A percentile compares a stretch with the other conserved stretches of the same genome.
Conservation (phyloP, 441 rosid genomes). For the Daphne laureola region DNA sequence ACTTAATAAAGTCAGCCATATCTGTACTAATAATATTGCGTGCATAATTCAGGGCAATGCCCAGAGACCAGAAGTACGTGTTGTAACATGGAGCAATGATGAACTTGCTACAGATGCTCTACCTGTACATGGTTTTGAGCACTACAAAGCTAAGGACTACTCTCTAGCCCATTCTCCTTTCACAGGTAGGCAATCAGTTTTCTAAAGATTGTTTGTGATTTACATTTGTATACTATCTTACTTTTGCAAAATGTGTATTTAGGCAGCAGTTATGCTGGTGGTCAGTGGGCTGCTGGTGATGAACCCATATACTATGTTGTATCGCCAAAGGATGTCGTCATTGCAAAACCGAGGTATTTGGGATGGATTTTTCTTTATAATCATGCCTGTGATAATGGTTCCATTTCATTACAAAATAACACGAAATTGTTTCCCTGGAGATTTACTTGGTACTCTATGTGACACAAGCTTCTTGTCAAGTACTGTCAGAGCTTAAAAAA, state of each 20-base stretch:
- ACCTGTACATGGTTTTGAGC: conserved; percentile 97
- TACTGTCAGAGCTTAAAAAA: neutral
- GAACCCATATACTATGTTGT: conserved; percentile 91
- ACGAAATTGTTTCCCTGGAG: neutral
- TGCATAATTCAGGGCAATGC: conserved; percentile 74
- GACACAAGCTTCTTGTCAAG: conserved; percentile 1
- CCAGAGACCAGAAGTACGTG: conserved; percentile 91
- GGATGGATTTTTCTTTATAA: conserved; percentile 10
- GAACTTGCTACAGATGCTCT: conserved; percentile 97
- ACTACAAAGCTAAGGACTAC: conserved; percentile 96
- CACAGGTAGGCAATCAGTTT: conserved; percentile 53
- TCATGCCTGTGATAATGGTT: conserved; percentile 1
- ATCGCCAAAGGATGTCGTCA: conserved; percentile 98
- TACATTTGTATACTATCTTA: conserved; percentile 18
- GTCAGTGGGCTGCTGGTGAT: conserved; percentile 99
- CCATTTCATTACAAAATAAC: neutral
- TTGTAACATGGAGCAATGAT: conserved; percentile 92
- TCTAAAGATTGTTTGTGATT: conserved; percentile 18
- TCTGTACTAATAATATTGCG: conserved; percentile 15
- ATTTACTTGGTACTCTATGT: conserved; percentile 10
- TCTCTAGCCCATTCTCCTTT: conserved; percentile 96
- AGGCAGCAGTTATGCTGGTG: conserved; percentile 99
- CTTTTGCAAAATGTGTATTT: conserved; percentile 20
- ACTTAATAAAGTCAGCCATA: neutral
- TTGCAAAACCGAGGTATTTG: conserved; percentile 93